phyloP scores from a whole-genome alignment of 2,329 filamentous ascomycete species.

The Coniosporium tulheliwenetii region DNA sequence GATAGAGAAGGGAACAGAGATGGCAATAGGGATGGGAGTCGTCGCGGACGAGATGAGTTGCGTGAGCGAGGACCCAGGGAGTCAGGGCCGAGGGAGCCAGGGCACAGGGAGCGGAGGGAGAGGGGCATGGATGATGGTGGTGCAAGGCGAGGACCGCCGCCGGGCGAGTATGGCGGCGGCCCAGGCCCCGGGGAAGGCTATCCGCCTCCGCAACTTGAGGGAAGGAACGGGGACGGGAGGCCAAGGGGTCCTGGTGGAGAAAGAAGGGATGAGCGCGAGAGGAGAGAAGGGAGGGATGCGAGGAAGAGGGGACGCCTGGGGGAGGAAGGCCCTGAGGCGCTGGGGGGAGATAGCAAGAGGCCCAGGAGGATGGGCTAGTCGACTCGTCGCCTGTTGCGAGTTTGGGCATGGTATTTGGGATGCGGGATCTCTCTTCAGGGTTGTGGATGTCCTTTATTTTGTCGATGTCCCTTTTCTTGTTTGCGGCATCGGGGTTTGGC shows the following conservation, averaged over 20 bases:
- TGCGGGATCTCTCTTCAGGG: too few relatives aligned
- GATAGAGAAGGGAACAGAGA: too few relatives aligned
- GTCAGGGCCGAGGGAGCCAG: too few relatives aligned
- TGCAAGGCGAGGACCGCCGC: background rate
- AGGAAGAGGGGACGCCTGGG: constrained; percentile 4
- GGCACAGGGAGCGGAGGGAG: background rate
- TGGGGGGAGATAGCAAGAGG: constrained; percentile 3
- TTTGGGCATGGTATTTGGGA: too few relatives aligned
- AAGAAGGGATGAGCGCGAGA: constrained; percentile 4
- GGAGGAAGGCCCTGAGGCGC: constrained; percentile 2
- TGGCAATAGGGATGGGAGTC: too few relatives aligned
- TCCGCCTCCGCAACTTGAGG: background rate
- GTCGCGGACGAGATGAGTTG: too few relatives aligned
- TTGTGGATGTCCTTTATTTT: too few relatives aligned
- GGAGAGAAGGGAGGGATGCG: constrained; percentile 3
- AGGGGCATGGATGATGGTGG: background rate
- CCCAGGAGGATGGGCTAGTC: constrained; percentile 4
- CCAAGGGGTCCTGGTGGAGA: constrained; percentile 2
- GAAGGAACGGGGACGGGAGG: background rate
- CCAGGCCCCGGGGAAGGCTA: background rate
- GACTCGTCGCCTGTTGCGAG: background rate
- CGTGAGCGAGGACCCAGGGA: too few relatives aligned
- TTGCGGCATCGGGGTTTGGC: too few relatives aligned
- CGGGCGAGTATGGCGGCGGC: background rate
- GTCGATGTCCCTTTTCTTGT: too few relatives aligned